Conservation (phyloP, 2,329 filamentous ascomycete species). For the Aspergillus fructus region DNA sequence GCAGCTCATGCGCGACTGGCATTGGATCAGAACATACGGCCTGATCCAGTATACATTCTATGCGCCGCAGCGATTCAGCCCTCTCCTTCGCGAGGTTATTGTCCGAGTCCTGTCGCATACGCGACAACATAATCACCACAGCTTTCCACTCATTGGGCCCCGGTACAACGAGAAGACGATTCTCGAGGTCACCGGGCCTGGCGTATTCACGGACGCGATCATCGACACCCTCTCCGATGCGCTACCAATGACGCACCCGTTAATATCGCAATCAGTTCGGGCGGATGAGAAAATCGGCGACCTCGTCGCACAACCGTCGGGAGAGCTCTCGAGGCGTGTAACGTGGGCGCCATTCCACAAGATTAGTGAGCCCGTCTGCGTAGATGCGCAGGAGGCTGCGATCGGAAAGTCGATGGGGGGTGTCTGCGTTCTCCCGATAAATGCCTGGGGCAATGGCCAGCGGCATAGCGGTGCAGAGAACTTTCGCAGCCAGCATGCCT, state of each 20-base stretch:
- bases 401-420: slow-evolving; percentile 67
- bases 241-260: slow-evolving; percentile 25
- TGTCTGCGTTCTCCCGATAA: slow-evolving; percentile 85
- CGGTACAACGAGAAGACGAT: slow-evolving; percentile 28
- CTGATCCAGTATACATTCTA: slow-evolving; percentile 37
- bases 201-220: slow-evolving; percentile 35
- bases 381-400: slow-evolving; percentile 22
- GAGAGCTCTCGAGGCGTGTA: slow-evolving; percentile 21
- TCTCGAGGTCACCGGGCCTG: slow-evolving; percentile 34
- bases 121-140: slow-evolving; percentile 22
- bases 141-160: slow-evolving; percentile 13
- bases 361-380: slow-evolving; percentile 26
- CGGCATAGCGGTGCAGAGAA: slow-evolving; percentile 31
- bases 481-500: slow-evolving; percentile 29
- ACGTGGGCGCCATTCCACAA: slow-evolving; percentile 37
- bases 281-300: slow-evolving; percentile 26
- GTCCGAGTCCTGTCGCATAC: slow-evolving; percentile 34
- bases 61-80: slow-evolving; percentile 36
- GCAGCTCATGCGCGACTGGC: slow-evolving; percentile 32
- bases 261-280: slow-evolving; percentile 24
- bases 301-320: slow-evolving; percentile 8
- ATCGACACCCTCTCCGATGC: slow-evolving; percentile 31
- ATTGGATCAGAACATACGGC: slow-evolving; percentile 34
- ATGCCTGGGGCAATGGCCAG: slow-evolving; percentile 48
- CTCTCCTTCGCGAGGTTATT: slow-evolving; percentile 30